Evolutionary conservation across 768 basidiomycete species (phyloP), one percentile per base, ranked within the genome.

Genomic region (Pisolithus tinctorius): DNA sequence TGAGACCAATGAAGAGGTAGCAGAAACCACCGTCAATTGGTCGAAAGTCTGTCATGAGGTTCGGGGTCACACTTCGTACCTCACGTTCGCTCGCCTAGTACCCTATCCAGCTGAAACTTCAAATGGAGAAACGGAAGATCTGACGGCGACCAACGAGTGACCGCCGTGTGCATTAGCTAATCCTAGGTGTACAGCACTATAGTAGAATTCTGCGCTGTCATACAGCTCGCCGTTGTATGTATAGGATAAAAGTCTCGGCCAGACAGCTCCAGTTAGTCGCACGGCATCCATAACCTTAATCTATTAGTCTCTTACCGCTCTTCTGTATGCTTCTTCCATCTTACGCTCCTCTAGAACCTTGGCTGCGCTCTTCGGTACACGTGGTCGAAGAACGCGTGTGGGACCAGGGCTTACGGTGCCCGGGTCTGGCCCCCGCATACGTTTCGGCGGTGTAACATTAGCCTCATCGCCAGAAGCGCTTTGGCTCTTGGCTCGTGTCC

Each of bases 1-100:
- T 17, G 47, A 58, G 38, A 57, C 50, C 43, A 53, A 40, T 26
- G 40, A 30, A 37, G 54, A 56, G 30, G 39, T 56, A n/a, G 42
- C 34, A 3, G 48, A 51, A 16, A 37, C 53, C 16, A 83, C 75
- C 53, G 75, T 80, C 51, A 81, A 75, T 54, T 70, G 84, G 43
- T 82, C 87, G 38, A 88, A 84, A 61, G 81, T 81, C 13, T 77
- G 84, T 25, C 72, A 81, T 2, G 93, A 97, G 63, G 87, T 93
- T 47, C 79, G 95, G 48, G 96, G 96, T 11, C 96, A 99, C 67
- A 96, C 95, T 8, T 93, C 90, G 27, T 98, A 93, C 69, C 78
- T 99, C 45, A 98, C 96, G 0, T 98, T 98, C 64, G 95, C 94
- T 2, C 76, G 80, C 47, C 81, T 95, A n/a, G 72, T 90, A n/a